Conservation (phyloP, 2,329 filamentous ascomycete genomes). For the Microascus cirrosus region DNA sequence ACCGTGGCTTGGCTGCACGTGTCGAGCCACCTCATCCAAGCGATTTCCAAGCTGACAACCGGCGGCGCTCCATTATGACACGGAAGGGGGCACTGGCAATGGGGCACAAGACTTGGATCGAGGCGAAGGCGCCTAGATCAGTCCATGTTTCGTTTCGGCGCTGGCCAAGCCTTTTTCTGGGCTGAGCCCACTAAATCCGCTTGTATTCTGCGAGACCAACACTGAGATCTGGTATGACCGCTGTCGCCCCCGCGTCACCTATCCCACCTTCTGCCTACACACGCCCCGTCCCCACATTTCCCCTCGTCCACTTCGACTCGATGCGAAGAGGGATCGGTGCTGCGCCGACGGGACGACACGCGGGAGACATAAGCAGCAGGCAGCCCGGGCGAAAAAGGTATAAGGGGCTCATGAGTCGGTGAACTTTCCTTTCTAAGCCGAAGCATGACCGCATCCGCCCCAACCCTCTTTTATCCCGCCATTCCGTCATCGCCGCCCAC, state of each 20-base stretch:
- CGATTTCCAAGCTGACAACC: neutral
- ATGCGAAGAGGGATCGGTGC: neutral
- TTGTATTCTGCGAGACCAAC: neutral
- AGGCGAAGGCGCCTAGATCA: neutral
- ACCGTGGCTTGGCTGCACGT: conserved; percentile 1
- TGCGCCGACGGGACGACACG: neutral
- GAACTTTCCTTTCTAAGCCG: neutral
- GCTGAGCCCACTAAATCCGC: neutral
- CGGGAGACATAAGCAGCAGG: neutral
- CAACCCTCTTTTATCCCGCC: neutral
- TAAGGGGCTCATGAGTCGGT: neutral
- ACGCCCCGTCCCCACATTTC: neutral
- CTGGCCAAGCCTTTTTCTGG: neutral
- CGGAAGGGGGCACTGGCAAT: neutral
- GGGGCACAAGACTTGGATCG: neutral
- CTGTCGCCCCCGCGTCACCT: neutral
- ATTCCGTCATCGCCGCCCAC: neutral
- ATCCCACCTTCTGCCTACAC: neutral
- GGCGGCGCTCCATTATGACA: neutral
- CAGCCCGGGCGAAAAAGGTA: neutral
- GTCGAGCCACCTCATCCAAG: neutral
- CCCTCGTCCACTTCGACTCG: neutral
- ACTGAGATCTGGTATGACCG: too few relatives aligned
- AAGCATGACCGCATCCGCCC: neutral
- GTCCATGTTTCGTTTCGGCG: neutral